Evolutionary conservation across 2,329 filamentous ascomycete species (phyloP), one percentile per base, ranked within the genome.

Genomic region (Endoconidiophora laricicola): DNA sequence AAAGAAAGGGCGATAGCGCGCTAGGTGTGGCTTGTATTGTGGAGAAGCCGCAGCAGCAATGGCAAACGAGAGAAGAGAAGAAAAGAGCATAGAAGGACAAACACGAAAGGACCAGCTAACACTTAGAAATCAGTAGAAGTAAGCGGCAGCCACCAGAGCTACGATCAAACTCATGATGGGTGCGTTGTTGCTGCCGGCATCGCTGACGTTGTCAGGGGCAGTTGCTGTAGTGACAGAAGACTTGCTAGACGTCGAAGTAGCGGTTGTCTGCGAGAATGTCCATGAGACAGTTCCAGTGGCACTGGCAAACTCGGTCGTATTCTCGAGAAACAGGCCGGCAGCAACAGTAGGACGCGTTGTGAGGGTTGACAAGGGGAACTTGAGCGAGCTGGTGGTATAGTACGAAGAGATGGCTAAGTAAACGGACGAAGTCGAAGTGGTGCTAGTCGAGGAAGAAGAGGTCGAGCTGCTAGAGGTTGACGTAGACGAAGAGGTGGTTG

Each of bases 251-350:
- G 53, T 23, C 10, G 33, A 41, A 9, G 58, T 49, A 9, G 45
- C 37, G n/a, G 47, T 33, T 18, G 24, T 22, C 12, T 9, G 14
- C 20, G 40, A 38, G 2, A 42, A 46, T 7, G 49, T 41, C 38
- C 37, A 47, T 6, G n/a, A 41, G 37, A 36, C 24, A 2, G 50
- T 51, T 37, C 52, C 56, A 12, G 57, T 44, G 26, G 26, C 26
- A 33, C 26, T 3, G 12, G 12, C 38, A 12, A 59, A 57, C 10
- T 58, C 55, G 16, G 65, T 70, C 54, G 59, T 59, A 50, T 73
- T 72, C 63, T 77, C 71, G 50, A 71, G 70, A 66, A 77, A 78
- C 56, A 78, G 66, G 56, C 69, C 72, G 12, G 68, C 68, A 52
- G 59, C 54, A 38, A 64, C 57, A n/a, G 60, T 63, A 5, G 61